Evolutionary conservation across 805 yeast species (phyloP).

Genomic region (Saturnispora saitoi): DNA sequence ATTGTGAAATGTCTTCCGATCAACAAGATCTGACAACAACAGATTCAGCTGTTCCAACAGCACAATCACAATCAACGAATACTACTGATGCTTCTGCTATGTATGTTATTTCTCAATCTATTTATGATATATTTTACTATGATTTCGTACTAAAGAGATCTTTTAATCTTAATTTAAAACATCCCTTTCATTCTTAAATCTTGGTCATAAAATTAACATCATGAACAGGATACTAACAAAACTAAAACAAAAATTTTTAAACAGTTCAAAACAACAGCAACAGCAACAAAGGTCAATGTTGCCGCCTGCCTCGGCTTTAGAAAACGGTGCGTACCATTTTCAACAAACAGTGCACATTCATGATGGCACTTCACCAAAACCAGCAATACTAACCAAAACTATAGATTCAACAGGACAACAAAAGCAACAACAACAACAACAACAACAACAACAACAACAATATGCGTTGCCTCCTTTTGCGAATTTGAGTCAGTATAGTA

Average conservation of each 20-base stretch:
- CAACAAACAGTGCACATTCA: conserved; percentile 7
- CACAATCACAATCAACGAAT: neutral
- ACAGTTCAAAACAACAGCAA: neutral
- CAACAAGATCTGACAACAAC: conserved; percentile 1
- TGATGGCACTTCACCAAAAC: neutral
- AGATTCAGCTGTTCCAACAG: neutral
- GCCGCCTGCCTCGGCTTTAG: conserved; percentile 14
- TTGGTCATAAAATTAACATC: neutral
- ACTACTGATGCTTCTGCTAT: neutral
- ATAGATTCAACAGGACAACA: neutral
- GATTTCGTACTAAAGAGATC: neutral
- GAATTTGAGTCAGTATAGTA: neutral
- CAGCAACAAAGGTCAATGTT: conserved; percentile 10
- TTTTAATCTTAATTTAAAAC: neutral
- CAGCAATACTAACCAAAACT: neutral
- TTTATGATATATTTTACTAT: neutral
- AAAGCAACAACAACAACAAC: neutral
- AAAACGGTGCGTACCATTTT: conserved; percentile 10
- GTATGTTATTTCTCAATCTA: neutral
- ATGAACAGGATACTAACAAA: neutral
- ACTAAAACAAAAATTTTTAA: too few relatives aligned
- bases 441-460: neutral
- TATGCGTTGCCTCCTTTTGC: conserved; percentile 7
- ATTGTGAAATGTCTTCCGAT: conserved; percentile 1
- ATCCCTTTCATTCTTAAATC: neutral